These are phyloP conservation scores for Wallemia hederae DNA, from an alignment of 1,284 basidiomycete species.

Conservation along the genomic window DNA sequence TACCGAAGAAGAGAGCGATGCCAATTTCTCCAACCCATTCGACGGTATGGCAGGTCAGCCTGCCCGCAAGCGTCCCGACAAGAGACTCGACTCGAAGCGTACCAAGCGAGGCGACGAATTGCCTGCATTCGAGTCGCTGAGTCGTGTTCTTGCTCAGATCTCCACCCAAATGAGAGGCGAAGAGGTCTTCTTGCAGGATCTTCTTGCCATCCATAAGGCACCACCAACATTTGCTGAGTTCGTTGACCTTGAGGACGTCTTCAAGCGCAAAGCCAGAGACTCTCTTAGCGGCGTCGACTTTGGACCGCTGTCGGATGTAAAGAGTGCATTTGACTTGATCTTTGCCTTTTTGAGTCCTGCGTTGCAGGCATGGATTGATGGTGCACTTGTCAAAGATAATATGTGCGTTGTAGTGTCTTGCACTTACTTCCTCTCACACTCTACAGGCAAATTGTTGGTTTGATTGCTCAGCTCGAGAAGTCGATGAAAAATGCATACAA, in stretches of 20 bases:
- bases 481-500: constrained; percentile 49
- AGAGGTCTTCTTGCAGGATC: constrained; percentile 64
- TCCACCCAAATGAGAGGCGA: constrained; percentile 49
- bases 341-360: constrained; percentile 74
- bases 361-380: constrained; percentile 57
- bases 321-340: constrained; percentile 70
- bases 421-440: background rate
- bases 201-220: constrained; percentile 67
- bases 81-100: background rate
- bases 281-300: constrained; percentile 26
- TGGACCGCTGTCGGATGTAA: constrained; percentile 45
- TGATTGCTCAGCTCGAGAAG: constrained; percentile 51
- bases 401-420: constrained; percentile 32
- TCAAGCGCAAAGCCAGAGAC: constrained; percentile 61
- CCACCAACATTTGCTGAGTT: constrained; percentile 84
- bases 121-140: constrained; percentile 44
- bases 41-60: background rate
- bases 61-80: background rate
- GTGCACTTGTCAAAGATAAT: constrained; percentile 38
- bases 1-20: constrained; percentile 36
- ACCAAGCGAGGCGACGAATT: constrained; percentile 24
- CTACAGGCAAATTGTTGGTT: constrained; percentile 50
- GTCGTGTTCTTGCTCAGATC: constrained; percentile 42
- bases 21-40: constrained; percentile 23
- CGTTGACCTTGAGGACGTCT: constrained; percentile 77